Conservation (phyloP, 129 eudicot species). For the Flaveria robusta region DNA sequence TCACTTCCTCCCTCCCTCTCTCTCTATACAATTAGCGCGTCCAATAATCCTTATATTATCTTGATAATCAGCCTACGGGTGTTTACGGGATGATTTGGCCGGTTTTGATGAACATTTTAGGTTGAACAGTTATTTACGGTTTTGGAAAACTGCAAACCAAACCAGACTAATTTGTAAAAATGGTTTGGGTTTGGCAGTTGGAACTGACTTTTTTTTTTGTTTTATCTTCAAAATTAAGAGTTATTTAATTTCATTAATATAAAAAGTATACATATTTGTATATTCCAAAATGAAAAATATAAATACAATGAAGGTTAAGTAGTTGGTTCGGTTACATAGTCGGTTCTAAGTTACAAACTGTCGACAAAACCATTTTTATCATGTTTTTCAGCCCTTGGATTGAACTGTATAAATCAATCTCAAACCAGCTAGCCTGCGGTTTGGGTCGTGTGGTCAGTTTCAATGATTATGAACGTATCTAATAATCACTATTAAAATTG, state of each 20-base stretch:
- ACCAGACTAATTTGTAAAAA: not conserved
- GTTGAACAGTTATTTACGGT: not conserved
- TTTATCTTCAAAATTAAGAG: not conserved
- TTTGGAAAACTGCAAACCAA: constrained; percentile 2
- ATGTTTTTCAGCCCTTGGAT: not conserved
- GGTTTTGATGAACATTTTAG: not conserved
- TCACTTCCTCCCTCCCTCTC: constrained; percentile 20
- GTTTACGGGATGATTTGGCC: not conserved
- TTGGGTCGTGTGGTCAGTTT: not conserved
- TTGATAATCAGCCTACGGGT: not conserved
- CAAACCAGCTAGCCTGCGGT: not conserved
- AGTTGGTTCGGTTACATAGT: not conserved
- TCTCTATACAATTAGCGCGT: not conserved
- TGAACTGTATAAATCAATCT: not conserved
- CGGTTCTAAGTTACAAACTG: not conserved
- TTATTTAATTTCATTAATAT: not conserved
- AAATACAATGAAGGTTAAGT: not conserved
- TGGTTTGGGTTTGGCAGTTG: not conserved
- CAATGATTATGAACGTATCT: not conserved
- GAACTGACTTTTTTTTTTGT: not conserved
- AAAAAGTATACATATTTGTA: not conserved
- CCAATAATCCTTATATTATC: not conserved
- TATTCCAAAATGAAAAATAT: not conserved
- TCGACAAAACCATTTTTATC: not conserved
- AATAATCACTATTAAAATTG: not conserved